These are phyloP conservation scores for Chlamydomonas schloesseri DNA, from an alignment of 139 green algal species.

Conservation along the genomic window DNA sequence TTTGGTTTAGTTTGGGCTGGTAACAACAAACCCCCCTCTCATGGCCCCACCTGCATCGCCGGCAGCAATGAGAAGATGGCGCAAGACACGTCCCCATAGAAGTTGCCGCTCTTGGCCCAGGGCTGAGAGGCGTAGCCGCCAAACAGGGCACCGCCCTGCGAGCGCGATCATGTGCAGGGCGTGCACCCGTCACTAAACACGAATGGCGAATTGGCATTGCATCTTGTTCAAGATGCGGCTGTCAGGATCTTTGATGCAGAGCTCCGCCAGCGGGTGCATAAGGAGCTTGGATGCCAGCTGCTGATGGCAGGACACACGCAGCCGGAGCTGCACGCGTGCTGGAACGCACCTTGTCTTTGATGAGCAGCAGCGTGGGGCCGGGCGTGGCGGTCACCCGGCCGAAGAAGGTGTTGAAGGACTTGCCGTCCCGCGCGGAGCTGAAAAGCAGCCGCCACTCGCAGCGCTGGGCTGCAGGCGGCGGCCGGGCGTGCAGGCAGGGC, in stretches of 20 bases:
- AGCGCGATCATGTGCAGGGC: too few relatives aligned
- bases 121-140: constrained; percentile 61
- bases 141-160: constrained; percentile 49
- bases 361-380: constrained; percentile 56
- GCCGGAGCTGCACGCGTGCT: too few relatives aligned
- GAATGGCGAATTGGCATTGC: too few relatives aligned
- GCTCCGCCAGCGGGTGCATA: too few relatives aligned
- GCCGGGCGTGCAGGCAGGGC: not conserved
- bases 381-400: not conserved
- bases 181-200: too few relatives aligned
- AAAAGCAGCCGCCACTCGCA: constrained; percentile 71
- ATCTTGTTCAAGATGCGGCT: too few relatives aligned
- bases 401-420: constrained; percentile 74
- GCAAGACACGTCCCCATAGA: constrained; percentile 64
- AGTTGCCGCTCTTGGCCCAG: constrained; percentile 66
- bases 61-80: constrained; percentile 70
- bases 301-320: too few relatives aligned
- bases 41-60: constrained; percentile 20
- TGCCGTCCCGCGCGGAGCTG: constrained; percentile 62
- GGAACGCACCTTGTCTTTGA: constrained; percentile 63
- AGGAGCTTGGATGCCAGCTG: too few relatives aligned
- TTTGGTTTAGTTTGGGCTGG: too few relatives aligned
- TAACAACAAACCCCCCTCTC: too few relatives aligned
- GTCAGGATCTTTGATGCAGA: too few relatives aligned
- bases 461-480: constrained; percentile 37